Base-by-base conservation (phyloP, 306 rosid species). In the Fragaria ananassa region DNA sequence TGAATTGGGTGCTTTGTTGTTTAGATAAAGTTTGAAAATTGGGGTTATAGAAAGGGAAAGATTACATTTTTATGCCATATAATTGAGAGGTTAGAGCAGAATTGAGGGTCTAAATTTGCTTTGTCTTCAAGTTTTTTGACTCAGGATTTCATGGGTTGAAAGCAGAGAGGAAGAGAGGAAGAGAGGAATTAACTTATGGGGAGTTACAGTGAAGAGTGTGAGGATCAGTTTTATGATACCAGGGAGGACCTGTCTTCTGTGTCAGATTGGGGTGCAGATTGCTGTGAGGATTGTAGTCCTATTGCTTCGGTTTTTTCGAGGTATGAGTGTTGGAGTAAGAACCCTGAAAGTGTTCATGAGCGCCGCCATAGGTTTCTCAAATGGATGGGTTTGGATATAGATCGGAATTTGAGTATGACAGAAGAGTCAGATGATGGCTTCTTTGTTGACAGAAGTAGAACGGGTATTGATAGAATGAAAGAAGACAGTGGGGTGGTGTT, bases 201-300 rank as follows among this genome's bases (percentile, higher is more conserved):
- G 27, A 70, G 63, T 68, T 62, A 37, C 39, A 60, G 54, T 80
- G 86, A 69, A 51, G 85, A 75, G 71, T 86, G 74, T 70, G 88
- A 75, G 34, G 96, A 87, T 67, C 89, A 80, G 29, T 92, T 88
- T 81, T 87, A 85, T 81, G 97, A 92, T 76, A 84, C 92, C 3
- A 82, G 88, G 44, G 97, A 92, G 76, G 96, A 90, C 74, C 70
- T 90, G 19, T 86, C 89, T 76, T 90, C 92, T 65, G 82, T 82
- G n/a, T 83, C 93, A 42, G 97, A 88, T 83, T 83, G 78, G 81
- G 78, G 75, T 80, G 87, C 84, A 6, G 89, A 83, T 83, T 61
- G 81, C 69, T 79, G 86, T 9, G 89, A 80, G 76, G 88, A 79
- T 71, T 83, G 80, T 65, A 80, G 83, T 66, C 81, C 86, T 67